Base-by-base conservation (phyloP, 2,329 filamentous ascomycete species). In the Calonectria ilicicola region DNA sequence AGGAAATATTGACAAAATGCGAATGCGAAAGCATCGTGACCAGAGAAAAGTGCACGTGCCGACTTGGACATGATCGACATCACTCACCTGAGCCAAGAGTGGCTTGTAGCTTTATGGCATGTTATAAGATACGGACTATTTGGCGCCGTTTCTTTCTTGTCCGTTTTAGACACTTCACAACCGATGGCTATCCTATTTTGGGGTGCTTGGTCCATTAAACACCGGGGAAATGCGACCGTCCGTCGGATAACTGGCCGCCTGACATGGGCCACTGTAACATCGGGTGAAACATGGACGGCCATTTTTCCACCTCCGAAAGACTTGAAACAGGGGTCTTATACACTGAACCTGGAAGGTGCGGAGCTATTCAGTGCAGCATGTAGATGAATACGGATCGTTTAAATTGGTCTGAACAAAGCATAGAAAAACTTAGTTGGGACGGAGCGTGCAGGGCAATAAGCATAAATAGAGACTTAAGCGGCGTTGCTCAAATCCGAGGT, bases 281-380 rank as follows among this genome's bases (percentile, higher is more conserved):
- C 38, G 40, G 19, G 40, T 63, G 58, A 63, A 63, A 63, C 58
- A 46, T 63, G 40, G n/a, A 26, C 40, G 5, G 17, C 29, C 26
- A 63, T 63, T 63, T 63, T 63, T 63, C 40, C 58, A 60, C 53
- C 58, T 44, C 38, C 38, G 29, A 63, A 8, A 63, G 23, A 63
- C 23, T 21, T 21, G 26, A 32, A 63, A 17, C 58, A 63, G 58
- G 58, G 58, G 58, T 63, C 29, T 40, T 23, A 12, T 8, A 27
- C 38, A 63, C 58, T 46, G 27, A 42, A 42, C 40, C 19, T 63
- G 58, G 58, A 44, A 46, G 58, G 40, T 32, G 38, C 58, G 58
- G 40, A 46, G 58, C 58, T 21, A 46, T 26, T 42, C 4, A n/a
- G 6, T 32, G 58, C 58, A 12, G 17, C 58, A 63, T 29, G 40